Conservation (phyloP, 2,329 filamentous ascomycete species). For the Beauveria sp. region DNA sequence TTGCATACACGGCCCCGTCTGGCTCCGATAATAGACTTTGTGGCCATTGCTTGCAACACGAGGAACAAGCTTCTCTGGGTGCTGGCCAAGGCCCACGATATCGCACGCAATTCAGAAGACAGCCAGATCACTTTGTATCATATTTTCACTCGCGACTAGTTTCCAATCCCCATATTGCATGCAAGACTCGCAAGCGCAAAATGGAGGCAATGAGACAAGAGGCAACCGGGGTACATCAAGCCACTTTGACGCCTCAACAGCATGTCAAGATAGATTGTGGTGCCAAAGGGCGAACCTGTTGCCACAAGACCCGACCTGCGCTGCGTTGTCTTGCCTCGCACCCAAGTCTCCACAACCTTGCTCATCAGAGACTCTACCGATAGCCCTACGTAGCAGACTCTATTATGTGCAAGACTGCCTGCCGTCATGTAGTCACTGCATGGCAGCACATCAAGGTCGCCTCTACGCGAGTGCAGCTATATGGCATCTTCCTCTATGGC, state of each 20-base stretch:
- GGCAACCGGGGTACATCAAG: not conserved
- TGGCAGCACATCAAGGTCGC: not conserved
- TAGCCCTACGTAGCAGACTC: not conserved
- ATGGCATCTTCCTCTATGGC: not conserved
- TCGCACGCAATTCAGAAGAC: slow-evolving; percentile 1
- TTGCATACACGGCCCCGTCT: not conserved
- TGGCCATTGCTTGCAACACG: not conserved
- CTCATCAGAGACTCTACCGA: not conserved
- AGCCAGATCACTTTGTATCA: not conserved
- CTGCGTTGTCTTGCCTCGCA: not conserved
- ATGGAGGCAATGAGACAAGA: not conserved
- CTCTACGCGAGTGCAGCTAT: not conserved
- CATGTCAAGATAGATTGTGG: slow-evolving; percentile 6
- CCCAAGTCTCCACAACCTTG: not conserved
- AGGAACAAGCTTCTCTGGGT: not conserved
- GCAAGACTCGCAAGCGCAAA: not conserved
- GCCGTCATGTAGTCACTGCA: not conserved
- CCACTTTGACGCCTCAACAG: not conserved
- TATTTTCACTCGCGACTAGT: not conserved
- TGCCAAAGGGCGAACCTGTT: not conserved
- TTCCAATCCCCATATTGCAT: not conserved
- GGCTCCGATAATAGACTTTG: not conserved
- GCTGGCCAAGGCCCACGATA: not conserved
- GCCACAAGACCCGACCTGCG: not conserved
- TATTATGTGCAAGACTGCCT: not conserved